Percentiles rank a stretch among this genome's conserved stretches.
Conservation (phyloP, 345 rosid species). For the Hevea brasiliensis region DNA sequence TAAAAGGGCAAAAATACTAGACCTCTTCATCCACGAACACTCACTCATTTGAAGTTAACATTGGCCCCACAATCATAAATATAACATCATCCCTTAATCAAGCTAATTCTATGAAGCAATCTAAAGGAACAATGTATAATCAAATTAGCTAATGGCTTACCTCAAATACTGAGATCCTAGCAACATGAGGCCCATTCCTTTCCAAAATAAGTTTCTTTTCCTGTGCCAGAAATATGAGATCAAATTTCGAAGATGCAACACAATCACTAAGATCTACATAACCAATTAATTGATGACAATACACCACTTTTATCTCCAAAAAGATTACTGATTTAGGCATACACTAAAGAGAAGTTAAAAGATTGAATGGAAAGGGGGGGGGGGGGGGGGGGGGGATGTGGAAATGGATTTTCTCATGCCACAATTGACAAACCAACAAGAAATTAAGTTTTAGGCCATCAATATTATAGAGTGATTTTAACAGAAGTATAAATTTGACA, state of each 20-base stretch:
- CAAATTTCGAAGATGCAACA: constrained; percentile 6
- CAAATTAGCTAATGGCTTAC: constrained; percentile 33
- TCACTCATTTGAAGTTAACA: not conserved
- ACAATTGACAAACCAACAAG: not conserved
- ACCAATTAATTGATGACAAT: not conserved
- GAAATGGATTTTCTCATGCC: not conserved
- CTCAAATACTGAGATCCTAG: constrained; percentile 83
- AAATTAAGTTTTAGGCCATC: not conserved
- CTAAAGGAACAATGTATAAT: not conserved
- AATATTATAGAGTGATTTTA: not conserved
- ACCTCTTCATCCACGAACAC: not conserved
- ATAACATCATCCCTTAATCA: not conserved
- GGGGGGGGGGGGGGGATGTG: too few species aligned
- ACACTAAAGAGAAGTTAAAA: not conserved
- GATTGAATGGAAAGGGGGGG: too few species aligned
- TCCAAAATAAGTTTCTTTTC: constrained; percentile 92
- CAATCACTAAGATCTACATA: not conserved
- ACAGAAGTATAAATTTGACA: constrained; percentile 2
- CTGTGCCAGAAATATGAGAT: constrained; percentile 37
- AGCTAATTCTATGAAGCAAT: not conserved
- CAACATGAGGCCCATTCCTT: constrained; percentile 74
- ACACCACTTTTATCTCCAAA: not conserved
- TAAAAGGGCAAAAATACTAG: not conserved
- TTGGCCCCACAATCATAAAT: not conserved
- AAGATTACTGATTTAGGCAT: not conserved